A percentile compares a stretch with the other conserved stretches of the same genome.
Evolutionary conservation across 2,329 filamentous ascomycete genomes (phyloP).

Genomic region (Trematosphaeria pertusa): DNA sequence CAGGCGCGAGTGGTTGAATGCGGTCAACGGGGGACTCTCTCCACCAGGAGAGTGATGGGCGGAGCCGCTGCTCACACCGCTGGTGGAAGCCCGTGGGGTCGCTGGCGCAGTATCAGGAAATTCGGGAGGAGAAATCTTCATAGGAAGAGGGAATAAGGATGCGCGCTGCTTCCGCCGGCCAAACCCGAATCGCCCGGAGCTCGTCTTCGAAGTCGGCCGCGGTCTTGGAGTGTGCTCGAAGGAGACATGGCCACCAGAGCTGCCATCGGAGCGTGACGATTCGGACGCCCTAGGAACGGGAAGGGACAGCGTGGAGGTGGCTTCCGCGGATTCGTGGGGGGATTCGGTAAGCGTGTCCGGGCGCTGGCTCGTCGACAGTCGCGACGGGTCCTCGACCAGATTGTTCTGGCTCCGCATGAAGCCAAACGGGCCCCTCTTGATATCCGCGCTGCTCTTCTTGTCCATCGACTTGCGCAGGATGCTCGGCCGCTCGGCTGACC

Average conservation of each 20-base stretch:
- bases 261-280: constrained; percentile 88
- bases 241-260: constrained; percentile 62
- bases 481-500: constrained; percentile 34
- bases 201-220: constrained; percentile 64
- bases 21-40: constrained; percentile 51
- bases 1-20: constrained; percentile 33
- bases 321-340: constrained; percentile 67
- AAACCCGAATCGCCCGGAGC: constrained; percentile 75
- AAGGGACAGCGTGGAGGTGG: constrained; percentile 67
- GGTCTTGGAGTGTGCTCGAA: constrained; percentile 44
- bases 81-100: constrained; percentile 53
- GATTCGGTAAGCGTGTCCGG: constrained; percentile 62
- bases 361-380: constrained; percentile 65
- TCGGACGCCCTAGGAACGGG: constrained; percentile 76
- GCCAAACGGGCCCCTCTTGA: constrained; percentile 34
- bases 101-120: constrained; percentile 52
- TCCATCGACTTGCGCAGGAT: constrained; percentile 46
- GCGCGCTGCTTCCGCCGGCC: constrained; percentile 73
- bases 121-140: constrained; percentile 66
- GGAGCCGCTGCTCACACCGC: constrained; percentile 45
- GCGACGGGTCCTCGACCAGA: constrained; percentile 55
- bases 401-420: constrained; percentile 34
- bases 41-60: constrained; percentile 42
- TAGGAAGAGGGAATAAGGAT: constrained; percentile 86
- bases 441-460: constrained; percentile 35